A percentile compares a stretch with the other conserved stretches of the same genome.
Evolutionary conservation across 768 basidiomycete species (phyloP).

Genomic region (Mycena leptocephala): DNA sequence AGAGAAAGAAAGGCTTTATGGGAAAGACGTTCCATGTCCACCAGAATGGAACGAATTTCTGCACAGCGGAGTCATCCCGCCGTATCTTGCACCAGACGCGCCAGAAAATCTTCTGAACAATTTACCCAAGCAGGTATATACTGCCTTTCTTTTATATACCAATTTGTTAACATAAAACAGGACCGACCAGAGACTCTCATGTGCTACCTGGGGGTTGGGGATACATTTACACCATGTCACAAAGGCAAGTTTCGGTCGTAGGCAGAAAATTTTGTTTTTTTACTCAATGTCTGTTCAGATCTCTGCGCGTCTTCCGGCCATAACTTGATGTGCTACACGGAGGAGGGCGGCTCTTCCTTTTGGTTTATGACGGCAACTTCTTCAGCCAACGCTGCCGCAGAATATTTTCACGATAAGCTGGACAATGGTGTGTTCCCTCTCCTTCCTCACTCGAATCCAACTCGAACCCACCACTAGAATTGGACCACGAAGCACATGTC

Average conservation of each 20-base stretch:
- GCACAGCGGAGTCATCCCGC: conserved; percentile 64
- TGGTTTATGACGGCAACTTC: conserved; percentile 90
- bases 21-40: conserved; percentile 86
- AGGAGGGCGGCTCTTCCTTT: conserved; percentile 79
- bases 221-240: conserved; percentile 89
- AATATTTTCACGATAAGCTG: conserved; percentile 72
- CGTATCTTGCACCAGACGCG: conserved; percentile 66
- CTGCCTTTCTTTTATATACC: not conserved
- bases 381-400: conserved; percentile 67
- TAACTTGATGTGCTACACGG: conserved; percentile 90
- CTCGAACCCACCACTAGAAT: conserved; percentile 42
- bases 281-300: conserved; percentile 48
- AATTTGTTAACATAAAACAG: conserved; percentile 49
- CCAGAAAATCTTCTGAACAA: conserved; percentile 72
- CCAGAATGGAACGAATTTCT: conserved; percentile 77
- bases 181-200: conserved; percentile 82
- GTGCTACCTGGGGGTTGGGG: conserved; percentile 89
- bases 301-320: conserved; percentile 89
- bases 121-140: conserved; percentile 68
- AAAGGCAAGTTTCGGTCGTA: conserved; percentile 58
- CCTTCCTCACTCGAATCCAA: not conserved
- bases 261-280: not conserved
- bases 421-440: conserved; percentile 50
- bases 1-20: conserved; percentile 80
- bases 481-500: conserved; percentile 84